phyloP scores from a whole-genome alignment of 176 grass and related monocot genomes.

The Luzula sylvatica region DNA sequence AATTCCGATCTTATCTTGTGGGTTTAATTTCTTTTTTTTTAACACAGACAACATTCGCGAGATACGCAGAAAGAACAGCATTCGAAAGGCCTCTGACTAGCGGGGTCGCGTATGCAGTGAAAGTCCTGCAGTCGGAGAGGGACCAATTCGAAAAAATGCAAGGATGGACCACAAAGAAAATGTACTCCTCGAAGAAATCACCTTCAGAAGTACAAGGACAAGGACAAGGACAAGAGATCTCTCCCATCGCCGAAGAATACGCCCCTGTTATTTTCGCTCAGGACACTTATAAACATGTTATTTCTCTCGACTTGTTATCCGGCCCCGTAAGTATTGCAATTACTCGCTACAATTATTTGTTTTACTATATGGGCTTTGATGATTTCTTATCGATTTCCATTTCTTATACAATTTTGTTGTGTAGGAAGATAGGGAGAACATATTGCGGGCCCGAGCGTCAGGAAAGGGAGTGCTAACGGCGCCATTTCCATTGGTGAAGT shows the following conservation, averaged over 20 bases:
- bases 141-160: conserved; percentile 83
- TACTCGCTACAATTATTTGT: too few relatives aligned
- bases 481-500: conserved; percentile 75
- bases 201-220: conserved; percentile 35
- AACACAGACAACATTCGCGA: conserved; percentile 72
- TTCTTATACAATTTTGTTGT: conserved; percentile 2
- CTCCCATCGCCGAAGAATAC: conserved; percentile 58
- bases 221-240: conserved; percentile 34
- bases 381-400: neutral
- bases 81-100: conserved; percentile 97
- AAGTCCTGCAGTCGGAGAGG: conserved; percentile 62
- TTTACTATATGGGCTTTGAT: neutral
- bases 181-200: conserved; percentile 64
- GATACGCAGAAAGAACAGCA: conserved; percentile 91
- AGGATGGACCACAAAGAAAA: conserved; percentile 90
- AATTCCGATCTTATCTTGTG: neutral
- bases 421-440: conserved; percentile 91
- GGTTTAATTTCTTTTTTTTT: neutral
- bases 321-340: conserved; percentile 44
- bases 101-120: conserved; percentile 92
- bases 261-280: conserved; percentile 97
- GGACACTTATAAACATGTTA: conserved; percentile 84
- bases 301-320: conserved; percentile 94
- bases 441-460: conserved; percentile 60
- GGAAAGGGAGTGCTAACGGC: conserved; percentile 94